Conservation (phyloP, 352 stramenopile genomes). For the Phytophthora tubulina region DNA sequence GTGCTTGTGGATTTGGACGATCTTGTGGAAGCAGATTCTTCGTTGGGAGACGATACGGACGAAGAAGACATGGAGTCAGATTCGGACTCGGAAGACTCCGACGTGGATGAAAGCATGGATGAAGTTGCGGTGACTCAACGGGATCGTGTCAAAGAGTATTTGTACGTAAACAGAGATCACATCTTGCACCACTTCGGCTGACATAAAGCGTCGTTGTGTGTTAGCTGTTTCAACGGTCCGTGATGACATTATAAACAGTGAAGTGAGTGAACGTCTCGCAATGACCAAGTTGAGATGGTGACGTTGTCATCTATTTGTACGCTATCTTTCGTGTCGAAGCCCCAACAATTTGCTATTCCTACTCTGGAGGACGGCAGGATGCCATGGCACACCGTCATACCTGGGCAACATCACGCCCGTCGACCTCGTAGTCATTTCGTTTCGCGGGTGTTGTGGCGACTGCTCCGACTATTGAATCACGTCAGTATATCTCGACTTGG, state of each 20-base stretch:
- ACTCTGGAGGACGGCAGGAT: neutral
- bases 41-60: conserved; percentile 31
- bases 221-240: conserved; percentile 6
- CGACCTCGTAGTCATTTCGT: neutral
- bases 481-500: neutral
- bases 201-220: conserved; percentile 10
- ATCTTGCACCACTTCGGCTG: conserved; percentile 23
- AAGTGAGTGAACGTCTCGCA: neutral
- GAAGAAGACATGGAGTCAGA: conserved; percentile 34
- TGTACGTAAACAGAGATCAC: conserved; percentile 22
- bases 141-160: conserved; percentile 31
- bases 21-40: conserved; percentile 26
- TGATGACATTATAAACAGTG: neutral
- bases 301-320: neutral
- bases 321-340: neutral
- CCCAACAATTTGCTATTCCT: neutral
- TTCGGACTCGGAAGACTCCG: conserved; percentile 26
- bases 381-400: neutral
- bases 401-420: neutral
- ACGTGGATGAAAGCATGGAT: conserved; percentile 31
- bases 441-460: neutral
- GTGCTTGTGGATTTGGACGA: conserved; percentile 29
- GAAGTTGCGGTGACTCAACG: conserved; percentile 13
- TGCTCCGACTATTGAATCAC: neutral
- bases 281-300: too few species aligned